phyloP scores from a whole-genome alignment of 1,284 basidiomycete species.

The Fereydounia khargensis region DNA sequence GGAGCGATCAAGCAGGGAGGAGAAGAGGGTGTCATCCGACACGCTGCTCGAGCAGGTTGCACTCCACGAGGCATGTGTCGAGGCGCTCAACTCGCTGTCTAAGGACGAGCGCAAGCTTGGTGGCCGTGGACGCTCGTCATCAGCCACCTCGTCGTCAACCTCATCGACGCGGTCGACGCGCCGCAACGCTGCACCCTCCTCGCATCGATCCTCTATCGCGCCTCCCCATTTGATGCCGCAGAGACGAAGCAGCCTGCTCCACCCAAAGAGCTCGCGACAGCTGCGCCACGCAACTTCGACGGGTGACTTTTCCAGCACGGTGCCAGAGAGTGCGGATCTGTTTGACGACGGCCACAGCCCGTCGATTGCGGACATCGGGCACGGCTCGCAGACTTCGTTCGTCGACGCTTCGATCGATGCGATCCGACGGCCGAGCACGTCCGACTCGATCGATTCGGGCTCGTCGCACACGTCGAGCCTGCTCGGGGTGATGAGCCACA shows the following conservation, averaged over 20 bases:
- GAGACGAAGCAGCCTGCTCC: conserved; percentile 8
- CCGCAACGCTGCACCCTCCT: conserved; percentile 1
- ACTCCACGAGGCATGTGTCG: conserved; percentile 24
- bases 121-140: too few relatives aligned
- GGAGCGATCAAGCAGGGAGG: too few relatives aligned
- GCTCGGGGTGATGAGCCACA: conserved; percentile 1
- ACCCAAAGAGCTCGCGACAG: too few relatives aligned
- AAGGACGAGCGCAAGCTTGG: conserved; percentile 11
- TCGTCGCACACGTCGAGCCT: conserved; percentile 19
- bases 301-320: conserved; percentile 14
- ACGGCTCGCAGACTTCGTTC: neutral
- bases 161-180: conserved; percentile 5
- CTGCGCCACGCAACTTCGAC: too few relatives aligned
- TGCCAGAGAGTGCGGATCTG: conserved; percentile 5
- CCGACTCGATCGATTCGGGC: conserved; percentile 15
- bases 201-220: neutral
- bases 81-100: conserved; percentile 5
- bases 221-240: too few relatives aligned
- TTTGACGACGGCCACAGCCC: conserved; percentile 15
- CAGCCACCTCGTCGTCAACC: too few relatives aligned
- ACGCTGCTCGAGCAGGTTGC: conserved; percentile 24
- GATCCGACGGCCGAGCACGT: conserved; percentile 2
- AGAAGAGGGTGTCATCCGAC: conserved; percentile 10
- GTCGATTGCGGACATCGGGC: conserved; percentile 22
- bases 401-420: too few relatives aligned